Evolutionary conservation across 192 early-diverging fungal species (phyloP), one percentile per base, ranked within the genome.

Genomic region (Coemansia brasiliensis): DNA sequence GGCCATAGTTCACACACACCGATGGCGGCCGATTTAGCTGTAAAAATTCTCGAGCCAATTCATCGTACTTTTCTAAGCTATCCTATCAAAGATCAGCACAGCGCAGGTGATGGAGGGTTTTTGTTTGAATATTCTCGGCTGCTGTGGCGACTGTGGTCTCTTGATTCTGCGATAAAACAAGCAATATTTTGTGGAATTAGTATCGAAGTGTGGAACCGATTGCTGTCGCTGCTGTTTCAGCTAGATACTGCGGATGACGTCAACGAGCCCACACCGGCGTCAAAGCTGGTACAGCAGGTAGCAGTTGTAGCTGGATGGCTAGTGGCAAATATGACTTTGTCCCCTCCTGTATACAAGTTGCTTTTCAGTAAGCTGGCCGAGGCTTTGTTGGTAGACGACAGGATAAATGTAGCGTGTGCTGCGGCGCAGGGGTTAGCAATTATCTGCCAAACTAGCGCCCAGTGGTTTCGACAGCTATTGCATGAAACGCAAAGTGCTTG

Each of bases 401-500:
- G 21, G 40, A 13, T 27, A 17, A 4, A 37, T 37, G 12, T 57
- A 16, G 55, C 51, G 22, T 49, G 52, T 20, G 44, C 35, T 22
- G 71, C 65, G 0, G 60, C 59, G 1, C 71, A 67, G 22, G 55
- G 55, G 2, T 38, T 67, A 13, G 38, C 44, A 37, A 4, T 67
- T 39, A 48, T 74, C n/a, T 46, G 60, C 45, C 63, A 65, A 65
- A 7, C 35, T 7, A 39, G 59, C 20, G 18, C 55, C n/a, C 32
- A 15, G 39, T 51, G 56, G 27, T 63, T 74, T 50, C 49, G 56
- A 22, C 32, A 21, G 18, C 61, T 68, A 16, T 37, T 74, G 35
- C 72, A 68, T 16, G 72, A 74, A 27, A 68, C 72, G 4, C 72
- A 74, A 35, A 52, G 59, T 44, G 21, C 52, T 4, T 61, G 45